phyloP scores from a whole-genome alignment of 2,329 filamentous ascomycete genomes.

The Didymella keratinophila region DNA sequence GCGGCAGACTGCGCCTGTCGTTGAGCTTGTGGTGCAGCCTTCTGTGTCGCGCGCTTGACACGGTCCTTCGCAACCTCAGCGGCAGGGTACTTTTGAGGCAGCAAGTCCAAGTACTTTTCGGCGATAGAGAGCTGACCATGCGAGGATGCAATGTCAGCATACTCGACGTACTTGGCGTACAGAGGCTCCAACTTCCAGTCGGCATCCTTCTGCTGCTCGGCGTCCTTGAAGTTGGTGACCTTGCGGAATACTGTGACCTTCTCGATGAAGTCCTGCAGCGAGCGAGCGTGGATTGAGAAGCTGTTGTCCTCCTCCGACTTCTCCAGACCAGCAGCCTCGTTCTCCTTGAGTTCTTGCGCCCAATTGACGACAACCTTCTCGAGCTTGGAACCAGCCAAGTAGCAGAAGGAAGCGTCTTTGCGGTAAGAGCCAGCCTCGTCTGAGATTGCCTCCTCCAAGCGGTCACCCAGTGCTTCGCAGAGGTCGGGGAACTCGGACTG shows the following conservation, averaged over 20 bases:
- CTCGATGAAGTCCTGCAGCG: conserved; percentile 92
- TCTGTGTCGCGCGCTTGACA: conserved; percentile 83
- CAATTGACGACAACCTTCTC: conserved; percentile 97
- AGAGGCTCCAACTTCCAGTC: conserved; percentile 89
- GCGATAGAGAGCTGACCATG: conserved; percentile 88
- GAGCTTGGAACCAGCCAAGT: conserved; percentile 91
- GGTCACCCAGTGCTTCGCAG: conserved; percentile 92
- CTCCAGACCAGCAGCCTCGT: conserved; percentile 77
- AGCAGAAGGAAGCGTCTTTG: conserved; percentile 96
- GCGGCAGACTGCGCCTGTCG: conserved; percentile 50
- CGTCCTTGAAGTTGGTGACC: conserved; percentile 89
- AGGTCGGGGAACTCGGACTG: conserved; percentile 91
- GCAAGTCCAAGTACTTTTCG: conserved; percentile 87
- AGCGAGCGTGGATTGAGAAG: conserved; percentile 90
- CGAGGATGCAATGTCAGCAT: conserved; percentile 91
- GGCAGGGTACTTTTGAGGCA: conserved; percentile 82
- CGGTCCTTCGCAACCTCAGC: conserved; percentile 87
- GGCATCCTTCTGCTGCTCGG: conserved; percentile 72
- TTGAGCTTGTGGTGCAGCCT: conserved; percentile 56
- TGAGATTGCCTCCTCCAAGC: conserved; percentile 74
- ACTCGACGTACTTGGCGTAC: conserved; percentile 96
- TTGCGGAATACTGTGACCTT: conserved; percentile 97
- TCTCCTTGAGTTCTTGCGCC: conserved; percentile 87
- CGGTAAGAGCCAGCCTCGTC: conserved; percentile 62
- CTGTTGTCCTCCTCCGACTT: conserved; percentile 75